phyloP scores from a whole-genome alignment of 2,329 filamentous ascomycete genomes.

The Neurospora sp. region DNA sequence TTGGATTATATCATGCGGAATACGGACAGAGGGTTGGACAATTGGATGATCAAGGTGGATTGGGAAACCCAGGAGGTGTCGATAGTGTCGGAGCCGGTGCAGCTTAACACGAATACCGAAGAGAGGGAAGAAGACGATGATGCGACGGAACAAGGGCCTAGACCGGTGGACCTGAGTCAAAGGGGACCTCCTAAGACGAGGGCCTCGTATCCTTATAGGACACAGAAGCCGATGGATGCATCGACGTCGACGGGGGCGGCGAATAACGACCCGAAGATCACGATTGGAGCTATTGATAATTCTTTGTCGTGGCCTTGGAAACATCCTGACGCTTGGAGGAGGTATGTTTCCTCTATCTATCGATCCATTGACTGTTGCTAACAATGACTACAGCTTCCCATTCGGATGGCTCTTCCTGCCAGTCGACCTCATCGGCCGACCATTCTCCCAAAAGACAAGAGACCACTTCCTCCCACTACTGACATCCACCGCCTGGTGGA shows the following conservation, averaged over 20 bases:
- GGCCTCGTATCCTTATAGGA: conserved; percentile 57
- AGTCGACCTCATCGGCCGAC: conserved; percentile 89
- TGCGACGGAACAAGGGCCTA: conserved; percentile 44
- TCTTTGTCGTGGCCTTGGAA: conserved; percentile 99
- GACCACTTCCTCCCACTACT: conserved; percentile 93
- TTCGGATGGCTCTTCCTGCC: conserved; percentile 98
- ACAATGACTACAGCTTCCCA: conserved; percentile 57
- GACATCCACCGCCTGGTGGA: conserved; percentile 95
- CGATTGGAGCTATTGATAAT: conserved; percentile 92
- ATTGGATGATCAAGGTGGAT: conserved; percentile 99
- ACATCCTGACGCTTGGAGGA: conserved; percentile 80
- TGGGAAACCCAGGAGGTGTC: conserved; percentile 73
- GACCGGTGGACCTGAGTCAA: conserved; percentile 48
- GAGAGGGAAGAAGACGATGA: conserved; percentile 30
- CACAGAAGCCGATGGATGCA: conserved; percentile 78
- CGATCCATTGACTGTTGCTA: not conserved
- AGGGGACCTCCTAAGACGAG: conserved; percentile 30
- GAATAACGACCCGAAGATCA: conserved; percentile 48
- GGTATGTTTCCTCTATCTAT: conserved; percentile 24
- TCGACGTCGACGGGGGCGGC: conserved; percentile 39
- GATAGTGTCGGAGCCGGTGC: conserved; percentile 71
- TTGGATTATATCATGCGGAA: conserved; percentile 99
- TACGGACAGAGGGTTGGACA: conserved; percentile 90
- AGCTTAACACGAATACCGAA: conserved; percentile 50
- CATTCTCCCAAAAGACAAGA: conserved; percentile 87